phyloP scores from a whole-genome alignment of 2,329 filamentous ascomycete genomes.

The Xylaria multiplex region DNA sequence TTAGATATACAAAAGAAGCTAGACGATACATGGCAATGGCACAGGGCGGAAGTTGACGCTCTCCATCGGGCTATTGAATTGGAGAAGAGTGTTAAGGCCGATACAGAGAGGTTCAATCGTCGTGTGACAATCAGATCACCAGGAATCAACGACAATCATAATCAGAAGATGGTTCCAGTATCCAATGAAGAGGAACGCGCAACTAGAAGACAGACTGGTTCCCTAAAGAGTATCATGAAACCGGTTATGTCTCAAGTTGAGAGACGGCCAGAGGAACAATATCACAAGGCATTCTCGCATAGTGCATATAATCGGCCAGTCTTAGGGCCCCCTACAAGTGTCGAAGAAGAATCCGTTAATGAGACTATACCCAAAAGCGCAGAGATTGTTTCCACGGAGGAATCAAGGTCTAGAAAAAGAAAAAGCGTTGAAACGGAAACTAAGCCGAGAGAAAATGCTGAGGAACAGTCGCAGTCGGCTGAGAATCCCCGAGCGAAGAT shows the following conservation, averaged over 20 bases:
- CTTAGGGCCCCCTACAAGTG: constrained; percentile 30
- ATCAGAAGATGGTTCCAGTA: constrained; percentile 40
- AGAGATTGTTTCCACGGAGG: neutral
- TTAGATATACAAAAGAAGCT: constrained; percentile 40
- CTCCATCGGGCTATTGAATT: constrained; percentile 24
- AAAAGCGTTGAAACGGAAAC: constrained; percentile 22
- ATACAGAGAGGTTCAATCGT: constrained; percentile 32
- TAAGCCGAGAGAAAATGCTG: constrained; percentile 28
- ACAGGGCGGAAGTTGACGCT: constrained; percentile 31
- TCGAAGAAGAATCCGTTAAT: constrained; percentile 7
- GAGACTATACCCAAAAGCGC: neutral
- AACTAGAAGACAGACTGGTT: constrained; percentile 41
- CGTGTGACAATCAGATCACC: constrained; percentile 45
- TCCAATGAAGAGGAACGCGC: constrained; percentile 47
- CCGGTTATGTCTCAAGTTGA: constrained; percentile 9
- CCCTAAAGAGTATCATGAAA: constrained; percentile 47
- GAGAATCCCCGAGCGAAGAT: constrained; percentile 27
- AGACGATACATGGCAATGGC: constrained; percentile 35
- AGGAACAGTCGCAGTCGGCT: neutral
- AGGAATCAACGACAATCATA: constrained; percentile 35
- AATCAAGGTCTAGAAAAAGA: constrained; percentile 14
- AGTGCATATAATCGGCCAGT: constrained; percentile 48
- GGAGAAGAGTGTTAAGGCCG: constrained; percentile 16
- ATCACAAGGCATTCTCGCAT: constrained; percentile 33
- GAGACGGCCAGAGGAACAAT: constrained; percentile 15